phyloP scores from a whole-genome alignment of 306 rosid genomes.

The Vigna hirtella region DNA sequence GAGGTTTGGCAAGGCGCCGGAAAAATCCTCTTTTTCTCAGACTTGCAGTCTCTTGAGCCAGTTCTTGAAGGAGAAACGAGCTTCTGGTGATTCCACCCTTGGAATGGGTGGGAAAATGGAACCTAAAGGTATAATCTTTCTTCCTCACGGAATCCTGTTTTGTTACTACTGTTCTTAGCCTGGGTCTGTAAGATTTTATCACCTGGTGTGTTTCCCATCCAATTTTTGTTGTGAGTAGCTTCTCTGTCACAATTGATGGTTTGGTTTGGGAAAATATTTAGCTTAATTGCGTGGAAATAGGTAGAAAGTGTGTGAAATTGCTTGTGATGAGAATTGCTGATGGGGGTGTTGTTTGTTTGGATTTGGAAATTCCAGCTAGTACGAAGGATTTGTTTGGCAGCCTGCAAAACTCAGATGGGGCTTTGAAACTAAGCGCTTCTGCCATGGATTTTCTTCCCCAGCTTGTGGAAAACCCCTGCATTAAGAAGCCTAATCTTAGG shows the following conservation, averaged over 20 bases:
- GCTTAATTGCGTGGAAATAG: constrained; percentile 11
- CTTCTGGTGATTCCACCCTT: constrained; percentile 45
- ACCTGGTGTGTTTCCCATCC: neutral
- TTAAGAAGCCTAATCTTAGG: constrained; percentile 55
- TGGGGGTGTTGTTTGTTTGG: constrained; percentile 29
- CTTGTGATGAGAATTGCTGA: constrained; percentile 16
- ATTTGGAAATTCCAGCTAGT: constrained; percentile 43
- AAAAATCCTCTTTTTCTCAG: constrained; percentile 75
- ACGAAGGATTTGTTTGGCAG: constrained; percentile 56
- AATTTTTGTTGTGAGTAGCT: constrained; percentile 16
- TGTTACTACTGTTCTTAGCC: neutral
- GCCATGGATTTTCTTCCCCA: constrained; percentile 56
- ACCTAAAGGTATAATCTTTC: constrained; percentile 49
- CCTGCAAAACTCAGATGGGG: constrained; percentile 53
- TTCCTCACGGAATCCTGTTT: neutral
- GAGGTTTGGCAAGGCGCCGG: constrained; percentile 54
- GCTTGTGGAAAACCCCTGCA: constrained; percentile 55
- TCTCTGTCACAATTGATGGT: constrained; percentile 16
- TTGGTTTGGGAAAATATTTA: constrained; percentile 29
- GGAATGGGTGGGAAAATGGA: constrained; percentile 52
- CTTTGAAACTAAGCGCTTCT: constrained; percentile 42
- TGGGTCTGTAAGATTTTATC: neutral
- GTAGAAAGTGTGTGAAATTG: constrained; percentile 25
- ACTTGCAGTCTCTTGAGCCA: constrained; percentile 73
- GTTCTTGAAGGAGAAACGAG: constrained; percentile 79